Percentiles rank a stretch among this genome's conserved stretches.
These are phyloP conservation scores for Fallopia convolvulus DNA, from an alignment of 148 eudicot species.

Conservation along the genomic window DNA sequence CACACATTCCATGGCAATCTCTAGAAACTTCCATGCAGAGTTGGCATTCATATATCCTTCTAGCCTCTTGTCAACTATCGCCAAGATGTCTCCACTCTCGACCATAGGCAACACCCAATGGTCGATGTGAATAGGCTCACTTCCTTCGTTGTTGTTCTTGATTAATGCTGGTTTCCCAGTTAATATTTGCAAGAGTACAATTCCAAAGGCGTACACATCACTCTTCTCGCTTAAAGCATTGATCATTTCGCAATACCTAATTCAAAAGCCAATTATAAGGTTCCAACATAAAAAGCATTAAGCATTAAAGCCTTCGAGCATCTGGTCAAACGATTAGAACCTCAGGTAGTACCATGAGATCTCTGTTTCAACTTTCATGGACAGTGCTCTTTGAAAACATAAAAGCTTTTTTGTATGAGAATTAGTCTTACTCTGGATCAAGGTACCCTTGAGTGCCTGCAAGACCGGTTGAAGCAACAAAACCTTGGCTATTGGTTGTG, in stretches of 20 bases:
- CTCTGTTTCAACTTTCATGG: no score
- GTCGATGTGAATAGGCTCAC: not conserved
- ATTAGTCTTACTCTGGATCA: constrained; percentile 38
- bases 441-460: constrained; percentile 33
- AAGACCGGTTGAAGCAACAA: constrained; percentile 22
- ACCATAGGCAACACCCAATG: not conserved
- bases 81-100: no score
- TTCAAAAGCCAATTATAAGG: not conserved
- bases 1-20: not conserved
- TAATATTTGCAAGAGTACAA: constrained; percentile 30
- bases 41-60: not conserved
- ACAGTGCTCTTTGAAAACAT: no score
- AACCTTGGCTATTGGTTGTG: constrained; percentile 16
- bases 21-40: not conserved
- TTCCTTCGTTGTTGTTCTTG: not conserved
- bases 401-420: not conserved
- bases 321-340: no score
- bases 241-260: not conserved
- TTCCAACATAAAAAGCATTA: no score
- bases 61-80: not conserved
- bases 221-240: constrained; percentile 19
- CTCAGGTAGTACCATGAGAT: no score
- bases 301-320: no score
- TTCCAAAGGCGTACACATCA: constrained; percentile 30
- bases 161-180: constrained; percentile 16